Percentiles rank a stretch among this genome's conserved stretches.
These are phyloP conservation scores for Bruguiera parviflora DNA, from an alignment of 345 rosid genomes.

Conservation along the genomic window DNA sequence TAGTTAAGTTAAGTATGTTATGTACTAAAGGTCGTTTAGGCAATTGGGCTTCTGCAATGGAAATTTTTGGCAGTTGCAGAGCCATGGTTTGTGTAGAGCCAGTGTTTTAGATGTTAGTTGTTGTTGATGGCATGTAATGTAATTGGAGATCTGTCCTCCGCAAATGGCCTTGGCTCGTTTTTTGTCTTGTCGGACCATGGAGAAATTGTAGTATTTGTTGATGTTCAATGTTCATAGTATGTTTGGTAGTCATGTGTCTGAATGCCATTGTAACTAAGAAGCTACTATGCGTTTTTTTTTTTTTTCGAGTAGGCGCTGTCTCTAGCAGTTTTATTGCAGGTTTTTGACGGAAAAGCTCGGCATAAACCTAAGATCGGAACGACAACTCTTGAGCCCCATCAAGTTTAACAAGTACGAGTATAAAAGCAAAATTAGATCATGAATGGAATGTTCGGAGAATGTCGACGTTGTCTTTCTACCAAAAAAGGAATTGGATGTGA, in stretches of 20 bases:
- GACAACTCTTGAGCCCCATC: not conserved
- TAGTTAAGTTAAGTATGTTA: not conserved
- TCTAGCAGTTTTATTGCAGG: not conserved
- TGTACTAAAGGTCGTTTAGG: not conserved
- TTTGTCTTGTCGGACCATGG: conserved; percentile 30
- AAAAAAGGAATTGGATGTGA: no score
- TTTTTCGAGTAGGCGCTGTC: not conserved
- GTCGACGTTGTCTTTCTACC: no score
- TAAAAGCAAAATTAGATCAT: no score
- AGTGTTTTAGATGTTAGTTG: not conserved
- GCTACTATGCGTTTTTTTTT: no score
- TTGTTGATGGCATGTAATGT: conserved; percentile 4
- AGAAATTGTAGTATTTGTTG: not conserved
- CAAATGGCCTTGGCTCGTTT: conserved; percentile 26
- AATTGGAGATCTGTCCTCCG: conserved; percentile 7
- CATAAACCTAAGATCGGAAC: not conserved
- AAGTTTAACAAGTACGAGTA: not conserved
- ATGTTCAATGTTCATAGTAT: not conserved
- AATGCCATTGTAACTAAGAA: not conserved
- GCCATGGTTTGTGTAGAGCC: not conserved
- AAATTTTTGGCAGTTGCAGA: conserved; percentile 30
- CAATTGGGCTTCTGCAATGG: conserved; percentile 18
- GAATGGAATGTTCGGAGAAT: no score
- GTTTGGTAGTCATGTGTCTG: not conserved
- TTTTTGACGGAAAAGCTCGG: not conserved